Conservation (phyloP, 331 rosid species). For the Acacia pycnantha region DNA sequence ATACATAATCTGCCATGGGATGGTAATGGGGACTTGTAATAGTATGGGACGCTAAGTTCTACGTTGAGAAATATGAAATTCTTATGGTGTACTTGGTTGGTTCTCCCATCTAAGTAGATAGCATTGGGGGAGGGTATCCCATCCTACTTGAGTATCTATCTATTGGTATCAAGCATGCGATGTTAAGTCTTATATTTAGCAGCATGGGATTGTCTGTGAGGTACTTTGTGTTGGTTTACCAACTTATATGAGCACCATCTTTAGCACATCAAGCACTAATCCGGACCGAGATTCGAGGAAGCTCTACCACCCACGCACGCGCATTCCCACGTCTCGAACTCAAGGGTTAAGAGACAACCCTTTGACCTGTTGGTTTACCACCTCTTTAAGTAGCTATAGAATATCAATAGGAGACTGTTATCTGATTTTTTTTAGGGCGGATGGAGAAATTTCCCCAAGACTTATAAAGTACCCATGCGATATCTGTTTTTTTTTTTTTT, state of each 20-base stretch:
- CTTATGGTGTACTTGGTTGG: not conserved
- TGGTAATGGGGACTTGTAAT: not conserved
- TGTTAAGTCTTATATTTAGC: not conserved
- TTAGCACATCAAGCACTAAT: too few relatives aligned
- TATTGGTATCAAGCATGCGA: not conserved
- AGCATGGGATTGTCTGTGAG: too few relatives aligned
- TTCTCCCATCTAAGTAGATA: not conserved
- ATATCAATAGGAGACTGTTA: not conserved
- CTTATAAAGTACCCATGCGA: constrained; percentile 1
- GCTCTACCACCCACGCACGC: too few relatives aligned
- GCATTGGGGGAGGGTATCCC: not conserved
- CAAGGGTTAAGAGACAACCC: too few relatives aligned
- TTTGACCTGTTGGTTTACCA: too few relatives aligned
- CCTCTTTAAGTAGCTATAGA: not conserved
- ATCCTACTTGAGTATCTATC: not conserved
- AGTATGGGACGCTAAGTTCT: not conserved
- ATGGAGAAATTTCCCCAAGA: constrained; percentile 15
- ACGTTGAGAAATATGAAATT: not conserved
- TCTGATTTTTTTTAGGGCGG: not conserved
- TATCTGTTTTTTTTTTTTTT: not conserved
- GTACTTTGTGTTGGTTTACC: not conserved
- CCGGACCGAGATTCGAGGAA: too few relatives aligned
- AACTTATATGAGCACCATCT: too few relatives aligned
- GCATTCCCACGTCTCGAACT: too few relatives aligned
- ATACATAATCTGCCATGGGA: not conserved